A percentile compares a stretch with the other conserved stretches of the same genome.
Evolutionary conservation across 768 basidiomycete genomes (phyloP).

Genomic region (Xerocomellus intermedius): DNA sequence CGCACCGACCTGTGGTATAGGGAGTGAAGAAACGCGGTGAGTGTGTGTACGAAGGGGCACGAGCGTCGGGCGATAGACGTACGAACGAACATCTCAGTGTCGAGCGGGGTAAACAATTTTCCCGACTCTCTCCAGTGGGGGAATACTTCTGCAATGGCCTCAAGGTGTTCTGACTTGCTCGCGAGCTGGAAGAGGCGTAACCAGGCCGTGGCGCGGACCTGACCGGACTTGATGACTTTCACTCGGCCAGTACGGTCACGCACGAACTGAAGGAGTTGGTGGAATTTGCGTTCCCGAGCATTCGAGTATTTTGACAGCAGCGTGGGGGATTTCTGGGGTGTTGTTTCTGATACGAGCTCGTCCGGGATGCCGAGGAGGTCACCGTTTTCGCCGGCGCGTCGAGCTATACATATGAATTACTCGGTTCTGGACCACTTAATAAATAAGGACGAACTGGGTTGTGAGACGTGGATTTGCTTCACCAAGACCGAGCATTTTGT

Average conservation of each 20-base stretch:
- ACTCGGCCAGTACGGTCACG: conserved; percentile 28
- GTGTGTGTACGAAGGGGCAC: background rate
- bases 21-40: background rate
- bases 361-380: conserved; percentile 13
- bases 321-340: background rate
- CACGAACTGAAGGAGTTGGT: conserved; percentile 26
- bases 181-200: conserved; percentile 51
- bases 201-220: conserved; percentile 50
- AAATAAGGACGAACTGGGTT: conserved; percentile 21
- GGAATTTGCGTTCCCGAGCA: conserved; percentile 23
- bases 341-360: background rate
- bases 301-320: background rate
- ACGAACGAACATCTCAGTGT: conserved; percentile 55
- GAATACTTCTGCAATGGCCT: conserved; percentile 43
- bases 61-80: conserved; percentile 26
- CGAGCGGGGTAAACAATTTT: conserved; percentile 37
- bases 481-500: conserved; percentile 3
- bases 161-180: conserved; percentile 47
- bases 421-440: background rate
- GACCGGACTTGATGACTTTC: conserved; percentile 30
- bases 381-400: conserved; percentile 5
- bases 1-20: conserved; percentile 52
- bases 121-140: conserved; percentile 50
- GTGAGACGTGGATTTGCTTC: conserved; percentile 21
- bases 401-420: conserved; percentile 15